Evolutionary conservation across 768 basidiomycete genomes (phyloP), one percentile per base, ranked within the genome.

Genomic region (Glaciozyma martinii): DNA sequence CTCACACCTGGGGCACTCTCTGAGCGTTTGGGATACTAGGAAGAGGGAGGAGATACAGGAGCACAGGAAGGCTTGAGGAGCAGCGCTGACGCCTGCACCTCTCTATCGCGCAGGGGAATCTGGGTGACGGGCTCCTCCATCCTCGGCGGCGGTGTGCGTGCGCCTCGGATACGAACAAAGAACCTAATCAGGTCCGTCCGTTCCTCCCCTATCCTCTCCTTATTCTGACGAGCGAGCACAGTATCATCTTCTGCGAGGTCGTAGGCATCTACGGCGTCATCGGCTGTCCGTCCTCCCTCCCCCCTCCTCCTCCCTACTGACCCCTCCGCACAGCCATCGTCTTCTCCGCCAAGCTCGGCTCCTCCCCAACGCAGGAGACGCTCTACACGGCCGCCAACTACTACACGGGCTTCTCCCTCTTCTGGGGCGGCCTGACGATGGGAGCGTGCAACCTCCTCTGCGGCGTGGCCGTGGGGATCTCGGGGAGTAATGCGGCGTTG

Each of bases 161-260:
- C 91, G 55, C 94, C 94, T 16, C 82, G 94, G 70, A 98, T 99
- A 61, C 83, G 86, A 56, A 98, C 94, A 25, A 98, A 99, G 83
- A 99, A 99, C 76, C 77, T 98, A 76, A 95, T 99, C 72, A 92
- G 90, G 92, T 90, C 57, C 59, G 82, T 74, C 27, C 18, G 0
- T 3, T 15, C 19, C 29, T 27, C 50, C 29, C 43, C 7, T 43
- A 23, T 27, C 27, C 1, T 7, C 40, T 3, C 27, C 30, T 60
- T 44, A 3, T 25, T 44, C 33, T 5, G 3, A 23, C 25, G 25
- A 18, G 15, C 16, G 1, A 21, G 1, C 21, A 16, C 73, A 97
- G 94, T 71, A 91, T 98, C 80, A 97, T 99, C 74, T 97, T 98
- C 81, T 97, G 94, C 77, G 94, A 98, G 80, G 95, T 97, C 74